phyloP scores from a whole-genome alignment of 495 filamentous ascomycete species.

The Penicillium cataractarum region DNA sequence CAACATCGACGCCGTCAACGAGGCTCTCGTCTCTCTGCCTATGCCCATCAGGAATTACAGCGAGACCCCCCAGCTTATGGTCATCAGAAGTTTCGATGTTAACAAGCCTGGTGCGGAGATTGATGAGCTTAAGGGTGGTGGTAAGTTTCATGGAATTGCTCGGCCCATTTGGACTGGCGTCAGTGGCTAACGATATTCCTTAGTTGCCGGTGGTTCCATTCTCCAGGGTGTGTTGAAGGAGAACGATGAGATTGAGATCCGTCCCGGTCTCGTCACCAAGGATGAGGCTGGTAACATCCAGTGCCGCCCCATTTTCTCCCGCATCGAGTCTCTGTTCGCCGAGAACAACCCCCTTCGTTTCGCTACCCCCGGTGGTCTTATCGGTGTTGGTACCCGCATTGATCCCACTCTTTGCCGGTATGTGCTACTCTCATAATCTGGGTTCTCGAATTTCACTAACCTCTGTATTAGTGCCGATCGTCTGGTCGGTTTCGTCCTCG shows the following conservation, averaged over 20 bases:
- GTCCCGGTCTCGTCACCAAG: slow-evolving; percentile 91
- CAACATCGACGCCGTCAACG: slow-evolving; percentile 98
- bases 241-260: slow-evolving; percentile 96
- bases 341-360: slow-evolving; percentile 98
- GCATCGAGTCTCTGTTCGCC: slow-evolving; percentile 91
- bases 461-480: slow-evolving; percentile 73
- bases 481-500: slow-evolving; percentile 96
- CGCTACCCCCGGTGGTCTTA: slow-evolving; percentile 94
- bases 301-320: slow-evolving; percentile 95
- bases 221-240: slow-evolving; percentile 93
- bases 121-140: slow-evolving; percentile 94
- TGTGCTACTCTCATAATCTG: not conserved
- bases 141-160: not conserved
- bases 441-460: not conserved
- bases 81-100: slow-evolving; percentile 91
- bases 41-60: slow-evolving; percentile 88
- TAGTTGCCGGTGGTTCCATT: slow-evolving; percentile 95
- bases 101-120: slow-evolving; percentile 99
- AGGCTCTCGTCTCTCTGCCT: slow-evolving; percentile 90
- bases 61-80: slow-evolving; percentile 92
- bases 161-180: not conserved
- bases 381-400: slow-evolving; percentile 94
- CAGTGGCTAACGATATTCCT: not conserved
- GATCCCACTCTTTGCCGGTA: slow-evolving; percentile 87
- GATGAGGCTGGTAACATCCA: slow-evolving; percentile 92